These are phyloP conservation scores for Lentinula lateritia DNA, from an alignment of 768 basidiomycete species.

Conservation along the genomic window DNA sequence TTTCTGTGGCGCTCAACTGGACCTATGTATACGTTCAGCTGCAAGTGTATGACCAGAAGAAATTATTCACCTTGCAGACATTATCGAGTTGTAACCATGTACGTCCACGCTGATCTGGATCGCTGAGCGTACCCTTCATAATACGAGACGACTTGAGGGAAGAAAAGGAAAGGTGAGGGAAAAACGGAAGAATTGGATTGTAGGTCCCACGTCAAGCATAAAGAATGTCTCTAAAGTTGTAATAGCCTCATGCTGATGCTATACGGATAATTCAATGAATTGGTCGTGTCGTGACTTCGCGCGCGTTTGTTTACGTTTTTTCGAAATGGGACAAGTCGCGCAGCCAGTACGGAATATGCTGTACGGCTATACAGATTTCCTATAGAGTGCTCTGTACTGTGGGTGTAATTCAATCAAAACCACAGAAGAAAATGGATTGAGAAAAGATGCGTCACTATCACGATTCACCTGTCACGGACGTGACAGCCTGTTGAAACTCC, in stretches of 20 bases:
- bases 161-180: background rate
- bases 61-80: background rate
- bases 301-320: background rate
- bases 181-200: background rate
- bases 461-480: background rate
- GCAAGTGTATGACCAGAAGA: background rate
- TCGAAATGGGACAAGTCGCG: background rate
- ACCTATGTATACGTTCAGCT: background rate
- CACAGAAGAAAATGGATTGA: too few relatives aligned
- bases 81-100: constrained; percentile 4
- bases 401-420: too few relatives aligned
- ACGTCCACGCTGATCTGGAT: background rate
- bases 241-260: background rate
- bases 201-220: background rate
- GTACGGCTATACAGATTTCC: background rate
- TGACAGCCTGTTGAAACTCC: background rate
- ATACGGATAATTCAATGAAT: background rate
- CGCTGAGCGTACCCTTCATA: background rate
- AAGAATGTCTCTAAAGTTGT: background rate
- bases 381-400: too few relatives aligned
- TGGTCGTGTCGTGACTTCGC: background rate
- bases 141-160: background rate
- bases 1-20: background rate
- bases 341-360: background rate
- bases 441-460: too few relatives aligned